Evolutionary conservation across 371 early-diverging fungal genomes (phyloP).

Genomic region (Apophysomyces sp.): DNA sequence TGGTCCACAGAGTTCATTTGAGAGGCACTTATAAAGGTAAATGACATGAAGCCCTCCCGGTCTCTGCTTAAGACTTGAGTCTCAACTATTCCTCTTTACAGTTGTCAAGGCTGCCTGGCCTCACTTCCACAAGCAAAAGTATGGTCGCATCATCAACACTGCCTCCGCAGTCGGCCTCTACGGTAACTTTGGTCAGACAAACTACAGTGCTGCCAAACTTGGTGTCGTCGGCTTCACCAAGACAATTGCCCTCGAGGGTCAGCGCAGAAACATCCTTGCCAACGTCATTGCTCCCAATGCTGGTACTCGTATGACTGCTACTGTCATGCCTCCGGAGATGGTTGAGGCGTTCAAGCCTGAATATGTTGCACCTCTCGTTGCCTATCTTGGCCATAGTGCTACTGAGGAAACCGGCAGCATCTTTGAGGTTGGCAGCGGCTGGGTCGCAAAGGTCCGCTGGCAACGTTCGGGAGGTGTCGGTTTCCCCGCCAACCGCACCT

Average conservation of each 20-base stretch:
- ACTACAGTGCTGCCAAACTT: constrained; percentile 94
- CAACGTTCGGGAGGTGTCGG: constrained; percentile 89
- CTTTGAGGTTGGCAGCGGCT: constrained; percentile 95
- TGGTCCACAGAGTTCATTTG: constrained; percentile 91
- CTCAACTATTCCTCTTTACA: constrained; percentile 6
- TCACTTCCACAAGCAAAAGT: constrained; percentile 91
- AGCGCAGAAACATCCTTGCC: constrained; percentile 83
- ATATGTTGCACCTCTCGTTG: constrained; percentile 94
- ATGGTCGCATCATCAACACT: constrained; percentile 86
- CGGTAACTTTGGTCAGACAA: constrained; percentile 99
- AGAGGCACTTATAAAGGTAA: constrained; percentile 88
- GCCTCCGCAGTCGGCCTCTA: constrained; percentile 97
- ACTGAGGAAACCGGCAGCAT: constrained; percentile 82
- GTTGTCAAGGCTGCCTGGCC: constrained; percentile 97
- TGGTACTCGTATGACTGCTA: constrained; percentile 97
- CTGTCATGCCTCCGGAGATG: constrained; percentile 94
- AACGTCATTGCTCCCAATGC: constrained; percentile 98
- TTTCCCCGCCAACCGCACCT: constrained; percentile 87
- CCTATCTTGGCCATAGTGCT: constrained; percentile 85
- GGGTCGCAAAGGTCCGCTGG: constrained; percentile 90
- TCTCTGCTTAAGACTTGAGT: too few species aligned
- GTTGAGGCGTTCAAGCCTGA: constrained; percentile 96
- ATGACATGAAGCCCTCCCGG: too few species aligned
- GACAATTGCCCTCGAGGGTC: constrained; percentile 94
- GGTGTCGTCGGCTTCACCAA: constrained; percentile 90